phyloP scores from a whole-genome alignment of 306 rosid genomes.

The Coriaria nepalensis region DNA sequence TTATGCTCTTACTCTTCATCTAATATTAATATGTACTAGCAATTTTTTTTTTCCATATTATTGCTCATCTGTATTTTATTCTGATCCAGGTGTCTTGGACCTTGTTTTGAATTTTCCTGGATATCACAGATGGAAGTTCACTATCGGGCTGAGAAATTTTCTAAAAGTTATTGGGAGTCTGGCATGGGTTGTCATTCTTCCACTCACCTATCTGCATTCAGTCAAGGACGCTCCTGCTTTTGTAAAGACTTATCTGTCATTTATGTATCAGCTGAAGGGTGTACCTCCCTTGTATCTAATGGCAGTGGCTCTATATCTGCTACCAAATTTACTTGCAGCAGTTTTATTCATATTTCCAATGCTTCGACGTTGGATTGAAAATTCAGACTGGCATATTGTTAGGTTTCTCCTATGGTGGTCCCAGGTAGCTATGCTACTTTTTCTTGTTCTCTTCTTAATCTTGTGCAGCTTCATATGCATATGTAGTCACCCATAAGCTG shows the following conservation, averaged over 20 bases:
- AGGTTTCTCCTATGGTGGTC: conserved; percentile 97
- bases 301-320: conserved; percentile 66
- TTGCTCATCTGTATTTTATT: conserved; percentile 13
- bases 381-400: conserved; percentile 85
- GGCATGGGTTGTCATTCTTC: conserved; percentile 74
- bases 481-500: too few species aligned
- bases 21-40: too few species aligned
- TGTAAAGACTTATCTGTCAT: conserved; percentile 34
- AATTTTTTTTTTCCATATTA: too few species aligned
- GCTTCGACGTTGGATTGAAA: conserved; percentile 98
- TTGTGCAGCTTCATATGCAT: too few species aligned
- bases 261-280: conserved; percentile 35
- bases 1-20: background rate
- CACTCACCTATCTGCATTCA: conserved; percentile 52
- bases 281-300: conserved; percentile 59
- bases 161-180: conserved; percentile 69
- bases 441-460: conserved; percentile 9
- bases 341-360: conserved; percentile 70
- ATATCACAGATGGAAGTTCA: conserved; percentile 72
- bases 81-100: conserved; percentile 64
- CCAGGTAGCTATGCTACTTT: conserved; percentile 43
- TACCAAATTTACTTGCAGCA: conserved; percentile 70
- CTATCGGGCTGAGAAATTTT: conserved; percentile 56
- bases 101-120: conserved; percentile 75
- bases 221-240: conserved; percentile 22